Evolutionary conservation across 768 basidiomycete genomes (phyloP), one percentile per base, ranked within the genome.

Genomic region (Boletus speciosus): DNA sequence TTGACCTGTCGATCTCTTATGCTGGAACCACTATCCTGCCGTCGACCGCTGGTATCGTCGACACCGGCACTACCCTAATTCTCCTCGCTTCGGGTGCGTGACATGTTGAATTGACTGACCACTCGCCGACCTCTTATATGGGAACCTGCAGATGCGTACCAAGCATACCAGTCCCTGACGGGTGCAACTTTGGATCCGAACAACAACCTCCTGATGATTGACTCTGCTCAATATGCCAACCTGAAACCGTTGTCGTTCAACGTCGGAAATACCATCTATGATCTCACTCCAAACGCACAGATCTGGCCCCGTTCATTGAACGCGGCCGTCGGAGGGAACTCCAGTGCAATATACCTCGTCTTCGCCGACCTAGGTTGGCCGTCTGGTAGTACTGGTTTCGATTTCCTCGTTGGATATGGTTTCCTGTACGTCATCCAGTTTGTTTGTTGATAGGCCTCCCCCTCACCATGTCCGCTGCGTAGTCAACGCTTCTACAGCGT

Each of bases 401-500:
- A 59, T 52, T 65, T 67, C 25, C 19, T 43, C 42, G 59, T 58
- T 10, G 64, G 66, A 14, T 65, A 62, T 8, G 21, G 32, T 29
- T 46, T 54, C 25, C 42, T 63, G 55, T 54, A 14, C 15, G 50
- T 54, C 14, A 29, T 45, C n/a, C 9, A 31, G 32, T 34, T 37
- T 42, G 29, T 34, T 29, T 6, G 3, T 4, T 34, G 21, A 31
- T 21, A 8, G 1, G 14, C 21, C 23, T 10, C 23, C 34, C 3
- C 34, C 21, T 47, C 10, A 47, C 25, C 11, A 8, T 32, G 4
- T 15, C 14, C 16, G 11, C 16, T 43, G 23, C 15, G 10, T 31
- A 63, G 66, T 8, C 71, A 78, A 62, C 71, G 78, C 31, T 78
- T 69, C 66, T 77, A 77, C 56, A 66, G 68, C 49, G 70, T 78